These are phyloP conservation scores for Claviceps sp. DNA, from an alignment of 2,329 filamentous ascomycete genomes.

Conservation along the genomic window DNA sequence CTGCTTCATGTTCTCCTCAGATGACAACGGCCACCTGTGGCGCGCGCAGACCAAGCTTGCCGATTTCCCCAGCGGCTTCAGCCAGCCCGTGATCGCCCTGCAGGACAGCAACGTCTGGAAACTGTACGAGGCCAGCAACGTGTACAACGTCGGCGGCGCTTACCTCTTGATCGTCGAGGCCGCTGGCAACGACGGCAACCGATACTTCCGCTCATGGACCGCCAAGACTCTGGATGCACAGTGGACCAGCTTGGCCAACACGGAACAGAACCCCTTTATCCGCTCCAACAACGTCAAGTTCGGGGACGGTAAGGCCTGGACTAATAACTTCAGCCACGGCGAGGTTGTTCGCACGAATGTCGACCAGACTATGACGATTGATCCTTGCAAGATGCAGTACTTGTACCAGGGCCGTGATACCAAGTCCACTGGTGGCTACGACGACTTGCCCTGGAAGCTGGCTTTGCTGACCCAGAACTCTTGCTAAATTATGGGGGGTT, in stretches of 20 bases:
- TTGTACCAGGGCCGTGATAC: conserved; percentile 46
- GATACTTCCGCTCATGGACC: conserved; percentile 56
- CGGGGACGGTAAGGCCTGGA: conserved; percentile 41
- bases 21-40: conserved; percentile 55
- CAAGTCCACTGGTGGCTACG: conserved; percentile 30
- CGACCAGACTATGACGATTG: conserved; percentile 50
- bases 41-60: conserved; percentile 47
- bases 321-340: conserved; percentile 53
- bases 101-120: conserved; percentile 36
- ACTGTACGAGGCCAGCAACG: conserved; percentile 53
- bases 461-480: neutral
- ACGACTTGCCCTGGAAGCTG: neutral
- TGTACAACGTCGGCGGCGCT: conserved; percentile 44
- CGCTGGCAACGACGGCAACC: conserved; percentile 35
- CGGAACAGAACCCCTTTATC: conserved; percentile 48
- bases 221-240: conserved; percentile 39
- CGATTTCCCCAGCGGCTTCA: conserved; percentile 49
- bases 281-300: conserved; percentile 41
- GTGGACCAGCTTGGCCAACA: conserved; percentile 45
- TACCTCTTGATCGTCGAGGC: conserved; percentile 60
- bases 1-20: conserved; percentile 57
- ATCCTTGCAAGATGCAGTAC: conserved; percentile 50
- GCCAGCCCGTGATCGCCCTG: conserved; percentile 34
- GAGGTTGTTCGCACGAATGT: conserved; percentile 42
- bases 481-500: neutral